Evolutionary conservation across 1,139 yeast species (phyloP).

Genomic region (Yamadazyma sp.): DNA sequence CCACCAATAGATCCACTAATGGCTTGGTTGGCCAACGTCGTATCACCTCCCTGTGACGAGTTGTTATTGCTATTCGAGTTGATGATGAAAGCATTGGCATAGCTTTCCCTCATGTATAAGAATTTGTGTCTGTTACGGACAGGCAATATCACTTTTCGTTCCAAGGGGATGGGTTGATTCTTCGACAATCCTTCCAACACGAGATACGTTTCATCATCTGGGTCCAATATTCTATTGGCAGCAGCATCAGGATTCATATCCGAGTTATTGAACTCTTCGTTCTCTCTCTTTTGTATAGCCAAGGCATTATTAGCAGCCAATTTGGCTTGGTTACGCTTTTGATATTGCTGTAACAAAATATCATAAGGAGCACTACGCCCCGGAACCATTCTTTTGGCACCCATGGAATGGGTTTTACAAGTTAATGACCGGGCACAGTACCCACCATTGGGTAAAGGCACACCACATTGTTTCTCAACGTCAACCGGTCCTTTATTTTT

Average conservation of each 20-base stretch:
- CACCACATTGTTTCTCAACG: slow-evolving; percentile 96
- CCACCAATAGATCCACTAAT: slow-evolving; percentile 65
- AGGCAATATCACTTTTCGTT: slow-evolving; percentile 70
- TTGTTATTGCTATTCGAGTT: slow-evolving; percentile 25
- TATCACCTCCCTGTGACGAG: slow-evolving; percentile 23
- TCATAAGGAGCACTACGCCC: slow-evolving; percentile 95
- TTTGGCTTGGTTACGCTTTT: slow-evolving; percentile 88
- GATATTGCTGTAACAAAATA: slow-evolving; percentile 81
- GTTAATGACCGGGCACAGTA: slow-evolving; percentile 93
- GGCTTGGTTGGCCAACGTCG: slow-evolving; percentile 50
- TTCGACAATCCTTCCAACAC: slow-evolving; percentile 90
- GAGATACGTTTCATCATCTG: slow-evolving; percentile 92
- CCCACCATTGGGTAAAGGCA: slow-evolving; percentile 87
- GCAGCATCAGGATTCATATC: slow-evolving; percentile 22
- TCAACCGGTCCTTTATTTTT: slow-evolving; percentile 74
- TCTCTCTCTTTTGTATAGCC: slow-evolving; percentile 51
- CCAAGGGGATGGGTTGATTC: slow-evolving; percentile 80
- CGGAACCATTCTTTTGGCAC: slow-evolving; percentile 91
- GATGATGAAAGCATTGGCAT: slow-evolving; percentile 59
- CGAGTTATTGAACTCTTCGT: slow-evolving; percentile 40
- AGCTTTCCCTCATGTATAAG: slow-evolving; percentile 79
- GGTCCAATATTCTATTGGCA: slow-evolving; percentile 43
- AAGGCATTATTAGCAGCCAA: slow-evolving; percentile 80
- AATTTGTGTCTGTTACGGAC: slow-evolving; percentile 68
- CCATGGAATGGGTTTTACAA: slow-evolving; percentile 98